Percentiles rank a stretch among this genome's conserved stretches.
These are phyloP conservation scores for Clitopilus passeckerianus DNA, from an alignment of 768 basidiomycete species.

Conservation along the genomic window DNA sequence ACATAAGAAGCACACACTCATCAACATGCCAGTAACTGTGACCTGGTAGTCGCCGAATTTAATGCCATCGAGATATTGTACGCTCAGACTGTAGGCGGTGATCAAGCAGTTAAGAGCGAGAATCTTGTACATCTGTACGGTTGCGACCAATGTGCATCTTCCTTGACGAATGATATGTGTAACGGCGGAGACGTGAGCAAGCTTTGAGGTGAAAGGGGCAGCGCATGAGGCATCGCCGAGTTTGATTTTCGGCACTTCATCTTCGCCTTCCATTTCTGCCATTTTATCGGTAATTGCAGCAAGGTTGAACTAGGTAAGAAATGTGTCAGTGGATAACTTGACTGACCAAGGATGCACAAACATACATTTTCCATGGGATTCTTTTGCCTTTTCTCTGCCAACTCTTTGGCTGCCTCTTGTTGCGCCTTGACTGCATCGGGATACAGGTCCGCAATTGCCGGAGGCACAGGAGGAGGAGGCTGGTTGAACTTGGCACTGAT, in stretches of 20 bases:
- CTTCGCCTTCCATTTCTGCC: slow-evolving; percentile 91
- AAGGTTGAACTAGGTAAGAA: slow-evolving; percentile 59
- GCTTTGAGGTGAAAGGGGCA: slow-evolving; percentile 96
- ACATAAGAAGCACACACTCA: slow-evolving; percentile 98
- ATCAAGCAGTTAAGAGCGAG: slow-evolving; percentile 96
- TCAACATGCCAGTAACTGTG: slow-evolving; percentile 92
- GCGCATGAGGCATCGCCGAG: slow-evolving; percentile 99
- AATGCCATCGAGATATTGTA: slow-evolving; percentile 97
- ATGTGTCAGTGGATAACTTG: background rate
- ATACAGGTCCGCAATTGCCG: slow-evolving; percentile 79
- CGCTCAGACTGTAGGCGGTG: slow-evolving; percentile 96
- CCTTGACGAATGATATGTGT: slow-evolving; percentile 98
- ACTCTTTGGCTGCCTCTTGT: slow-evolving; percentile 66
- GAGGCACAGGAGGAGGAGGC: slow-evolving; percentile 89
- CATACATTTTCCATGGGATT: slow-evolving; percentile 79
- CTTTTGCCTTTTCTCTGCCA: slow-evolving; percentile 59
- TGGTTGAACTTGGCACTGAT: slow-evolving; percentile 89
- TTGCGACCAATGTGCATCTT: slow-evolving; percentile 96
- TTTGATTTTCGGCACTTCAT: slow-evolving; percentile 96
- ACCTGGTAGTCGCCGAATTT: slow-evolving; percentile 99
- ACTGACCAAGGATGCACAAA: background rate
- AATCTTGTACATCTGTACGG: slow-evolving; percentile 99
- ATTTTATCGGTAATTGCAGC: slow-evolving; percentile 77
- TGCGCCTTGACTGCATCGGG: slow-evolving; percentile 92
- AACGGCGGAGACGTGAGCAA: slow-evolving; percentile 98